Evolutionary conservation across 257 asterid species (phyloP).

Genomic region (Jacaranda copaia): DNA sequence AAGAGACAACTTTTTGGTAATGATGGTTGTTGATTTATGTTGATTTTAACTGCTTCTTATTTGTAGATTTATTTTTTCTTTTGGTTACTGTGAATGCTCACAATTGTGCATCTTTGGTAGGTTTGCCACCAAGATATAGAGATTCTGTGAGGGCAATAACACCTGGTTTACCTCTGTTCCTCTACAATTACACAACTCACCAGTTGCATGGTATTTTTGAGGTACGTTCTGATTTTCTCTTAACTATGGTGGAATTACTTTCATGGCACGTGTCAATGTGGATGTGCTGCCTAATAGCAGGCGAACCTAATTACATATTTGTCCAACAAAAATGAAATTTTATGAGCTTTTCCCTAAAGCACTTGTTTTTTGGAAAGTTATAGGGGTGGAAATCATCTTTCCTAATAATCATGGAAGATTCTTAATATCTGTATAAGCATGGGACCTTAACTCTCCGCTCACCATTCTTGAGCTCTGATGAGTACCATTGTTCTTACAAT

Average conservation of each 20-base stretch:
- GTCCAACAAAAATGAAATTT: not conserved
- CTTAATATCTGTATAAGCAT: not conserved
- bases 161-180: conserved; percentile 93
- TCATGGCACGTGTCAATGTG: not conserved
- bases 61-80: not conserved
- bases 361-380: not conserved
- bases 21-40: not conserved
- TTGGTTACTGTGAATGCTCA: not conserved
- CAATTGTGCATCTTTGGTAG: conserved; percentile 47
- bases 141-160: conserved; percentile 98
- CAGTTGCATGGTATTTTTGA: conserved; percentile 97
- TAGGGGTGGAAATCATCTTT: not conserved
- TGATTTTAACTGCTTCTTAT: conserved; percentile 6
- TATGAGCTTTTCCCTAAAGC: not conserved
- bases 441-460: not conserved
- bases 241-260: not conserved
- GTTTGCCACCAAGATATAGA: conserved; percentile 93
- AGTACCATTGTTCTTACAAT: not conserved
- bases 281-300: not conserved
- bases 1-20: conserved; percentile 93
- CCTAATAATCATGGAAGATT: not conserved
- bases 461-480: conserved; percentile 2
- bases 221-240: conserved; percentile 49
- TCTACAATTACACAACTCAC: conserved; percentile 91
- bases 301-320: not conserved